Percentiles rank a stretch among this genome's conserved stretches.
These are phyloP conservation scores for Elaeagnus macrophylla DNA, from an alignment of 306 rosid species.

Conservation along the genomic window DNA sequence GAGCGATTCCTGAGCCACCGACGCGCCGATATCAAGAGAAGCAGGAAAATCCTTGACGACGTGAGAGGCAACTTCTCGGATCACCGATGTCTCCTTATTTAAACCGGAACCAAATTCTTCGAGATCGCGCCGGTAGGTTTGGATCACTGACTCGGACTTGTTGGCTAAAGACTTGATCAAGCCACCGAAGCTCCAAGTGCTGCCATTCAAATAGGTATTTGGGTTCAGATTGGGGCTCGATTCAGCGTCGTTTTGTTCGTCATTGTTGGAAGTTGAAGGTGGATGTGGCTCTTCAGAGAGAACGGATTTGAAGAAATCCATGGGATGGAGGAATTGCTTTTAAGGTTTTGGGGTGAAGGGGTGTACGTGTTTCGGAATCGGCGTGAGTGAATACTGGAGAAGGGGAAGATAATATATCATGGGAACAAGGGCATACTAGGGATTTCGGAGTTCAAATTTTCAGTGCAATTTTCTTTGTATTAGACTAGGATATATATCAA, in stretches of 20 bases:
- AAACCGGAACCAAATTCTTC: constrained; percentile 75
- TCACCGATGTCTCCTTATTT: constrained; percentile 61
- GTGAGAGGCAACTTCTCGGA: constrained; percentile 85
- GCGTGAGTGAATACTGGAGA: too few species aligned
- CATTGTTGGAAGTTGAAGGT: constrained; percentile 8
- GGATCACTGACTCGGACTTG: constrained; percentile 66
- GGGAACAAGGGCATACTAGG: too few species aligned
- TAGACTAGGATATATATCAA: too few species aligned
- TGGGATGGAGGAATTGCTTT: background rate
- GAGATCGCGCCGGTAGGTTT: constrained; percentile 67
- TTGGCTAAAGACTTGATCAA: constrained; percentile 61
- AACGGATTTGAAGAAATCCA: constrained; percentile 59
- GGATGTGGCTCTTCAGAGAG: constrained; percentile 48
- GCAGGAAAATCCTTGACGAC: constrained; percentile 75
- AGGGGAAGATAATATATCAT: too few species aligned
- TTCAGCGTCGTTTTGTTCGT: constrained; percentile 1
- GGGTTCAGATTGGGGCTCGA: constrained; percentile 2
- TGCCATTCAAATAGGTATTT: background rate
- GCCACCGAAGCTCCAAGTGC: constrained; percentile 74
- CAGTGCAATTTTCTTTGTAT: too few species aligned
- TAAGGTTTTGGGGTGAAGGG: too few species aligned
- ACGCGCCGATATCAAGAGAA: constrained; percentile 69
- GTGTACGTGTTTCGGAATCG: too few species aligned
- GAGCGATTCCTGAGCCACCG: constrained; percentile 90
- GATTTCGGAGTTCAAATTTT: too few species aligned